These are phyloP conservation scores for Epichloe baconii DNA, from an alignment of 2,329 filamentous ascomycete species.

Conservation along the genomic window DNA sequence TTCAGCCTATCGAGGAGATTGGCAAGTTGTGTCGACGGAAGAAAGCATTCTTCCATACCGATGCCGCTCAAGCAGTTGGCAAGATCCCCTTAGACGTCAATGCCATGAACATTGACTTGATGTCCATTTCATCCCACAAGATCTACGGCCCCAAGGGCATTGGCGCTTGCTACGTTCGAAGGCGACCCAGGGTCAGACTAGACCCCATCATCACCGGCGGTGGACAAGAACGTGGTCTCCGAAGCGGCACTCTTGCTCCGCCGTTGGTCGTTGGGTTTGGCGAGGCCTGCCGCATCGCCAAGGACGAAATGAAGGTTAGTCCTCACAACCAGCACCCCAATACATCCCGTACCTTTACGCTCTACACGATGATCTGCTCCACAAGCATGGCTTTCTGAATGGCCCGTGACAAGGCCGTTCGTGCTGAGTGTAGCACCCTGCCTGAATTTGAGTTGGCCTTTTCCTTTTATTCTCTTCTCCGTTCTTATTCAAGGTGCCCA, in stretches of 20 bases:
- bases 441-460: constrained; percentile 35
- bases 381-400: constrained; percentile 88
- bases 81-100: constrained; percentile 97
- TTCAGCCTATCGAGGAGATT: constrained; percentile 89
- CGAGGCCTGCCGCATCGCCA: constrained; percentile 85
- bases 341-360: constrained; percentile 5
- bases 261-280: constrained; percentile 85
- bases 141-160: constrained; percentile 98
- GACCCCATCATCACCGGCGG: constrained; percentile 94
- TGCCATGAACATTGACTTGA: constrained; percentile 93
- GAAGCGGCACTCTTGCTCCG: constrained; percentile 87
- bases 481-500: too few species aligned
- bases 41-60: constrained; percentile 97
- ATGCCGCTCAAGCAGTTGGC: constrained; percentile 93
- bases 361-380: constrained; percentile 63
- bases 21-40: constrained; percentile 80
- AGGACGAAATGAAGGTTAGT: constrained; percentile 81
- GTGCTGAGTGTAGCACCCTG: constrained; percentile 55
- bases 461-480: background rate
- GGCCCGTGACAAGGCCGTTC: constrained; percentile 44
- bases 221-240: constrained; percentile 86
- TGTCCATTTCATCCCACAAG: constrained; percentile 98
- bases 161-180: constrained; percentile 88
- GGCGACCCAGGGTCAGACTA: constrained; percentile 82
- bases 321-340: background rate